These are phyloP conservation scores for Lojkania enalia DNA, from an alignment of 2,329 filamentous ascomycete species.

Conservation along the genomic window DNA sequence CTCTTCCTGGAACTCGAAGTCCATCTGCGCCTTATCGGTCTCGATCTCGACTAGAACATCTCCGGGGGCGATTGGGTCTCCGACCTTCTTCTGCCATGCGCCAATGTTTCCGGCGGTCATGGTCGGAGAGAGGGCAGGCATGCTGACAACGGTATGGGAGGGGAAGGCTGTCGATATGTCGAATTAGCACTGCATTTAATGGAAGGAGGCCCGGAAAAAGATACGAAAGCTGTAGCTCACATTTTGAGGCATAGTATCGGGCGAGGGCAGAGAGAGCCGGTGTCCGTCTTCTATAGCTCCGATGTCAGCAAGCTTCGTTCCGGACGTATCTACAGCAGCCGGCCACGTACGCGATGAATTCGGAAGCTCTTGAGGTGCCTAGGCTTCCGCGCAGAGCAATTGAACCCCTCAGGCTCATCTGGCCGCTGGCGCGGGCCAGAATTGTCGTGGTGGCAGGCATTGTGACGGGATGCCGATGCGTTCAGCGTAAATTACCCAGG, in stretches of 20 bases:
- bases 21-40: conserved; percentile 99
- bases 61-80: conserved; percentile 83
- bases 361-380: conserved; percentile 41
- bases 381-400: conserved; percentile 52
- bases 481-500: conserved; percentile 28
- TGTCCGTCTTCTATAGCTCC: conserved; percentile 43
- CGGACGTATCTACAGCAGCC: neutral
- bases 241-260: conserved; percentile 71
- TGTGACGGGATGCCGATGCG: conserved; percentile 44
- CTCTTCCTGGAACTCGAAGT: conserved; percentile 99
- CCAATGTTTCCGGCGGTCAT: conserved; percentile 98
- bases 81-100: conserved; percentile 95
- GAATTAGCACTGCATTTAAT: conserved; percentile 34
- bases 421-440: conserved; percentile 50
- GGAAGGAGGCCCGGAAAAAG: neutral
- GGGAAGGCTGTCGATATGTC: conserved; percentile 73
- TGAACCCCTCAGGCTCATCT: conserved; percentile 46
- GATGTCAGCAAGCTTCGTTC: conserved; percentile 29
- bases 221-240: conserved; percentile 49
- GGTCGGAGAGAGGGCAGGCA: conserved; percentile 96
- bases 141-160: conserved; percentile 91
- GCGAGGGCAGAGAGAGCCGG: conserved; percentile 63
- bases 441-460: conserved; percentile 58
- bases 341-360: conserved; percentile 38
- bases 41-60: conserved; percentile 98